Conservation (phyloP, 257 asterid species). For the Craterostigma plantagineum region DNA sequence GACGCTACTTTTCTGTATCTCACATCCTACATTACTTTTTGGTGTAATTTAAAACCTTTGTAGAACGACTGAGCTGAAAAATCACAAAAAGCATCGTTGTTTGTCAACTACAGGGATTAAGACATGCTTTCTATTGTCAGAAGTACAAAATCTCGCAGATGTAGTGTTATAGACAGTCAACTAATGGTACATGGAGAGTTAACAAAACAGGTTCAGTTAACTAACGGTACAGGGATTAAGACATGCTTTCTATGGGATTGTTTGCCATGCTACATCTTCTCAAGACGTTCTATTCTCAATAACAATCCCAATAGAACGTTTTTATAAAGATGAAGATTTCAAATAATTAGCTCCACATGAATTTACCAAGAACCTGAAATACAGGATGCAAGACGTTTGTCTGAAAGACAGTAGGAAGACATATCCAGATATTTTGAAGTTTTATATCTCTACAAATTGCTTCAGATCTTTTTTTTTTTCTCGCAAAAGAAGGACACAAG, state of each 20-base stretch:
- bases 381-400: background rate
- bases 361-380: background rate
- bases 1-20: conserved; percentile 68
- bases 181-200: conserved; percentile 20
- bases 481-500: too few species aligned
- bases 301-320: conserved; percentile 7
- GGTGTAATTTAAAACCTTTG: conserved; percentile 90
- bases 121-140: too few species aligned
- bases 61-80: conserved; percentile 96
- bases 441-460: too few species aligned
- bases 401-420: background rate
- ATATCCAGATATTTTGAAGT: conserved; percentile 32
- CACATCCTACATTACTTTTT: conserved; percentile 83
- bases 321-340: background rate
- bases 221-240: conserved; percentile 76
- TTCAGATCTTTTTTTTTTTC: conserved; percentile 10
- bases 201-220: conserved; percentile 58
- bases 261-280: conserved; percentile 87
- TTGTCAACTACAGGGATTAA: background rate
- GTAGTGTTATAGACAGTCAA: conserved; percentile 2
- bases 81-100: conserved; percentile 11
- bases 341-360: background rate
- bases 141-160: too few species aligned
- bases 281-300: conserved; percentile 66
- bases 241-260: conserved; percentile 92